phyloP scores from a whole-genome alignment of 306 rosid genomes.

The Abrus precatorius region DNA sequence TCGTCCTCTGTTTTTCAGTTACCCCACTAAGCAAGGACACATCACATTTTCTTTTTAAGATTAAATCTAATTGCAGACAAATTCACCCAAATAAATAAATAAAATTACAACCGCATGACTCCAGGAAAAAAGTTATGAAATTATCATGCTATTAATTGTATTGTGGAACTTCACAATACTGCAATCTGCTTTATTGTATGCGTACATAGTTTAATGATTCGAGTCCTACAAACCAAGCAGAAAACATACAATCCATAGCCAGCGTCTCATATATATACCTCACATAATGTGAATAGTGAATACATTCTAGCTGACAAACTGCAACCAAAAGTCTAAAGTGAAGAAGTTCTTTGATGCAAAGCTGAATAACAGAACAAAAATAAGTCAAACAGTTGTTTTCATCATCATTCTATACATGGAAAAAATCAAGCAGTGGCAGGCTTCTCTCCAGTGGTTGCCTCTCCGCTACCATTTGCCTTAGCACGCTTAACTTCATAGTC shows the following conservation, averaged over 20 bases:
- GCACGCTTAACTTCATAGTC: conserved; percentile 75
- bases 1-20: too few relatives aligned
- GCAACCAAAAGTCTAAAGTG: conserved; percentile 11
- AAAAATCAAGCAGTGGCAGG: conserved; percentile 54
- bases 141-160: conserved; percentile 8
- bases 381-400: conserved; percentile 16
- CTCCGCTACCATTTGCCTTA: conserved; percentile 43
- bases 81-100: not conserved
- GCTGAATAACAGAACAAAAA: not conserved
- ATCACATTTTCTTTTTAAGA: not conserved
- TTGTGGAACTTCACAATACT: not conserved
- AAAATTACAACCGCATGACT: too few relatives aligned
- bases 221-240: not conserved
- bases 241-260: conserved; percentile 26
- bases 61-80: not conserved
- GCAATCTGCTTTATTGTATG: conserved; percentile 1
- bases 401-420: conserved; percentile 21
- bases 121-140: not conserved
- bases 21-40: not conserved
- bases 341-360: conserved; percentile 12
- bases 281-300: conserved; percentile 6
- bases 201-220: not conserved
- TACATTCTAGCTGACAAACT: not conserved
- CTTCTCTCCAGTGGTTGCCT: conserved; percentile 52
- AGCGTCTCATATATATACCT: conserved; percentile 15